Evolutionary conservation across 257 asterid genomes (phyloP).

Genomic region (Osmanthus fragrans): DNA sequence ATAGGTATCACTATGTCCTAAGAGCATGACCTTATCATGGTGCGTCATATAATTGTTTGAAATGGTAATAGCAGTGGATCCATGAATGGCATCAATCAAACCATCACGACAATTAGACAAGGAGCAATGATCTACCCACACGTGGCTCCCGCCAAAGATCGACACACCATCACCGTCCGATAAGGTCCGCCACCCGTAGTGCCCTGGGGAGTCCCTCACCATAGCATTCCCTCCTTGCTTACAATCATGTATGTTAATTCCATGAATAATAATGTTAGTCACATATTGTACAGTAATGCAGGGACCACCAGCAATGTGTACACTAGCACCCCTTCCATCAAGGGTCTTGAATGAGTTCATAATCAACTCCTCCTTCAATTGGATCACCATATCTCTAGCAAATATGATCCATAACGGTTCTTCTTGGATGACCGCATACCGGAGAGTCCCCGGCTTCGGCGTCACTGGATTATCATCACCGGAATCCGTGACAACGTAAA

Average conservation of each 20-base stretch:
- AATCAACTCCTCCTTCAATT: constrained; percentile 70
- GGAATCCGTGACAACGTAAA: constrained; percentile 65
- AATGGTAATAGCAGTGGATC: constrained; percentile 71
- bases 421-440: constrained; percentile 62
- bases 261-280: constrained; percentile 74
- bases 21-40: constrained; percentile 83
- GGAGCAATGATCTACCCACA: constrained; percentile 87
- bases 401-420: constrained; percentile 81
- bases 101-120: constrained; percentile 69
- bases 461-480: constrained; percentile 48
- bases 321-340: constrained; percentile 82
- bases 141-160: constrained; percentile 66
- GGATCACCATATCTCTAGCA: constrained; percentile 73
- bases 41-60: constrained; percentile 71
- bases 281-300: constrained; percentile 78
- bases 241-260: constrained; percentile 74
- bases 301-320: constrained; percentile 80
- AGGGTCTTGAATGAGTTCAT: constrained; percentile 87
- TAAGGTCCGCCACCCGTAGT: constrained; percentile 69
- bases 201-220: constrained; percentile 69
- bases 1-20: constrained; percentile 70
- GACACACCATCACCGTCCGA: constrained; percentile 89
- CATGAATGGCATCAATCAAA: constrained; percentile 63
- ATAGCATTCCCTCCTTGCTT: constrained; percentile 74
- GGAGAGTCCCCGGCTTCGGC: constrained; percentile 76